These are phyloP conservation scores for Fusarium hainanense DNA, from an alignment of 2,329 filamentous ascomycete genomes.

Conservation along the genomic window DNA sequence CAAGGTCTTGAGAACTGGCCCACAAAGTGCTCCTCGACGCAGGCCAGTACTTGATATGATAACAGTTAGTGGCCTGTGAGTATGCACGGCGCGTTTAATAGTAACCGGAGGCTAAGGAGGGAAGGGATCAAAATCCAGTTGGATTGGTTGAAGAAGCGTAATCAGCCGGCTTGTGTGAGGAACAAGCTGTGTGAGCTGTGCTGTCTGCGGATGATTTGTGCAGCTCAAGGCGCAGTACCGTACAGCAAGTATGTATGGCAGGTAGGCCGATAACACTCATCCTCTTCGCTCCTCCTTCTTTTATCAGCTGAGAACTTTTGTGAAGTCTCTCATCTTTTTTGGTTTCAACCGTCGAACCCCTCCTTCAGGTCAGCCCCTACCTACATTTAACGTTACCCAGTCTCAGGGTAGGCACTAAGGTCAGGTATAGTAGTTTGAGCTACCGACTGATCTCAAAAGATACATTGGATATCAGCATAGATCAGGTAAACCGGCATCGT, in stretches of 20 bases:
- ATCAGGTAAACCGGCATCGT: background rate
- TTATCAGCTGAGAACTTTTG: slow-evolving; percentile 32
- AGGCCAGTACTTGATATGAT: slow-evolving; percentile 18
- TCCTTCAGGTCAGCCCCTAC: slow-evolving; percentile 19
- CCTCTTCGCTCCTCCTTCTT: slow-evolving; percentile 28
- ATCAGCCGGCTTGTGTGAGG: slow-evolving; percentile 39
- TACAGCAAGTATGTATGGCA: background rate
- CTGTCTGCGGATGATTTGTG: slow-evolving; percentile 39
- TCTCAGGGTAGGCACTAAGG: background rate
- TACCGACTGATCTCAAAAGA: background rate
- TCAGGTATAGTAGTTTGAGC: slow-evolving; percentile 3
- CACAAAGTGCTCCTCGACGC: slow-evolving; percentile 26
- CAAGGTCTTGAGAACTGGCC: slow-evolving; percentile 22
- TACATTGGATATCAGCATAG: background rate
- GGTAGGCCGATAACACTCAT: background rate
- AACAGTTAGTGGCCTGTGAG: slow-evolving; percentile 27
- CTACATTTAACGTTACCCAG: slow-evolving; percentile 1
- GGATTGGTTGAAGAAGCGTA: slow-evolving; percentile 37
- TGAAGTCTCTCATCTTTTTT: slow-evolving; percentile 20
- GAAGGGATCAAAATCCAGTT: slow-evolving; percentile 4
- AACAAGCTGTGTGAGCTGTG: slow-evolving; percentile 34
- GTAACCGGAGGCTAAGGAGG: slow-evolving; percentile 28
- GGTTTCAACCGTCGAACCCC: slow-evolving; percentile 30
- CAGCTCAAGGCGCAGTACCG: slow-evolving; percentile 14
- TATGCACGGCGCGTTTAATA: slow-evolving; percentile 22